phyloP scores from a whole-genome alignment of 164 flowering plant genomes.

The Amborella trichopoda region DNA sequence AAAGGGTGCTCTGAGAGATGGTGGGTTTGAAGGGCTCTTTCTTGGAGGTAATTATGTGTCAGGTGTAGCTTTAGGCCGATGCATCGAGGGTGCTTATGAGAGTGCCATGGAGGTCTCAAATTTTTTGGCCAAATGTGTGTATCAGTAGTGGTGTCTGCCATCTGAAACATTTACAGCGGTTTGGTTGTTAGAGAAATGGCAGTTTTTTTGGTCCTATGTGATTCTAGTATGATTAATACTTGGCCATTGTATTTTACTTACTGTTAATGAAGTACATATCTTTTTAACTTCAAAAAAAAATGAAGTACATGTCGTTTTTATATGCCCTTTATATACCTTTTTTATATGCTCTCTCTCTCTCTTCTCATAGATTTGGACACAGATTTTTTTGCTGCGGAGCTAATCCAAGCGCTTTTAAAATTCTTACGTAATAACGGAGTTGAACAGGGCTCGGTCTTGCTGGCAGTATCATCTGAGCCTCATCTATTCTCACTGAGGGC shows the following conservation, averaged over 20 bases:
- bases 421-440: too few relatives aligned
- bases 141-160: background rate
- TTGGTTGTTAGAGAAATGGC: background rate
- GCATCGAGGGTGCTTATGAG: slow-evolving; percentile 90
- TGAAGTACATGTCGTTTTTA: too few relatives aligned
- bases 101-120: slow-evolving; percentile 45
- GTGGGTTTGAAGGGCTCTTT: slow-evolving; percentile 57
- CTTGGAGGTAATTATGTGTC: slow-evolving; percentile 89
- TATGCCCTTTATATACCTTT: too few relatives aligned
- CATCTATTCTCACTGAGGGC: too few relatives aligned
- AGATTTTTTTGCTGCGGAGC: too few relatives aligned
- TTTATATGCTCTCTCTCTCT: too few relatives aligned
- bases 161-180: background rate
- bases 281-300: too few relatives aligned
- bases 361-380: too few relatives aligned
- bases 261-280: background rate
- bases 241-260: background rate
- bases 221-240: background rate
- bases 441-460: too few relatives aligned
- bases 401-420: too few relatives aligned
- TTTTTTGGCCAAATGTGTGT: slow-evolving; percentile 36
- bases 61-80: slow-evolving; percentile 97
- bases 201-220: background rate
- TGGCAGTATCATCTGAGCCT: too few relatives aligned
- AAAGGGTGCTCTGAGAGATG: slow-evolving; percentile 35